Evolutionary conservation across 371 early-diverging fungal genomes (phyloP).

Genomic region (Mucor lusitanicus): DNA sequence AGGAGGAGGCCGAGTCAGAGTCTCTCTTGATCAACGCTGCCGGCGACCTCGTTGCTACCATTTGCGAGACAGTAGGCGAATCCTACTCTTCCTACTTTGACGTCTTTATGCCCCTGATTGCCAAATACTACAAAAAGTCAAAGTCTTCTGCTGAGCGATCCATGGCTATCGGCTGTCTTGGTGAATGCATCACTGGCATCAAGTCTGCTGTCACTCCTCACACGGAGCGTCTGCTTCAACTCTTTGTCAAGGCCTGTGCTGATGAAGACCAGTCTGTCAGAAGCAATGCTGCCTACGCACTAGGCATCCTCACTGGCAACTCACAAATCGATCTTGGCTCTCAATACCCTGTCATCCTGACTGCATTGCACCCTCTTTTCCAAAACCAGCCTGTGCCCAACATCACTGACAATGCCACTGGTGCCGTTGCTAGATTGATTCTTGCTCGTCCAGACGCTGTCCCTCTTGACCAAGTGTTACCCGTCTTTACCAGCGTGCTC

Average conservation of each 20-base stretch:
- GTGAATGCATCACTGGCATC: conserved; percentile 80
- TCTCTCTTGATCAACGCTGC: conserved; percentile 79
- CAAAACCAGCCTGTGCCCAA: conserved; percentile 63
- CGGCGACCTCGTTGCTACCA: conserved; percentile 80
- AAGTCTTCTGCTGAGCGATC: conserved; percentile 77
- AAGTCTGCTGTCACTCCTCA: conserved; percentile 76
- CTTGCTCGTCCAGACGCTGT: conserved; percentile 69
- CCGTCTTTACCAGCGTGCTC: conserved; percentile 67
- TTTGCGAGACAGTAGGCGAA: conserved; percentile 75
- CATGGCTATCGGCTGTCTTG: conserved; percentile 88
- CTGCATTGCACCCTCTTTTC: conserved; percentile 76
- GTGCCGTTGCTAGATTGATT: conserved; percentile 29
- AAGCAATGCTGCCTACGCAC: conserved; percentile 85
- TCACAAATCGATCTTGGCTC: conserved; percentile 71
- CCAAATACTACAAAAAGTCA: conserved; percentile 79
- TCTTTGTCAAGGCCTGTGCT: conserved; percentile 70
- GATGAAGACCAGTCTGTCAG: conserved; percentile 84
- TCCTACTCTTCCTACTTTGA: conserved; percentile 74
- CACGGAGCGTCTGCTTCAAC: conserved; percentile 63
- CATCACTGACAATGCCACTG: conserved; percentile 83
- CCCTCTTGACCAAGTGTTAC: conserved; percentile 76
- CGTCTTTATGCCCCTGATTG: conserved; percentile 79
- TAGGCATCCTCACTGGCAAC: conserved; percentile 74
- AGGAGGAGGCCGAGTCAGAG: conserved; percentile 85
- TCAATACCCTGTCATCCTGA: conserved; percentile 73